phyloP scores from a whole-genome alignment of 2,329 filamentous ascomycete genomes.

The Aspergillus tubingensis region DNA sequence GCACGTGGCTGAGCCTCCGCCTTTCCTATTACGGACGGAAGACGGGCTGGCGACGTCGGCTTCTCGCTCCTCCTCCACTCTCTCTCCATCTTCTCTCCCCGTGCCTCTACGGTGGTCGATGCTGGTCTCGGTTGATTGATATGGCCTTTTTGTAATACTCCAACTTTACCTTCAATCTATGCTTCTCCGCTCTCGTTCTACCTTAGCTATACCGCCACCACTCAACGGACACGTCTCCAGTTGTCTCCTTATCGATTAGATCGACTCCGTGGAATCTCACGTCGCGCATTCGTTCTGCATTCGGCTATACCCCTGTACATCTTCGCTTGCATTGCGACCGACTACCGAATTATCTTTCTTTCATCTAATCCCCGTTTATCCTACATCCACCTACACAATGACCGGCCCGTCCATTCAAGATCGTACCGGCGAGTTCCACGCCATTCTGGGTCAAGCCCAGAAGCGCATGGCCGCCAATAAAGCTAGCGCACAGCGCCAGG shows the following conservation, averaged over 20 bases:
- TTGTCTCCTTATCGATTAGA: slow-evolving; percentile 40
- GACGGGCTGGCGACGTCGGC: slow-evolving; percentile 19
- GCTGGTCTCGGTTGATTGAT: neutral
- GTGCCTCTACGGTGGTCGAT: neutral
- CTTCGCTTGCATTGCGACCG: neutral
- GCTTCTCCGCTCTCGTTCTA: neutral
- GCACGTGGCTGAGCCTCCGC: slow-evolving; percentile 25
- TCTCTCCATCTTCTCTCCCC: neutral
- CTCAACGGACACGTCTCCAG: slow-evolving; percentile 28
- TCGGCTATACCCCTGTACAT: neutral
- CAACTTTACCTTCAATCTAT: neutral
- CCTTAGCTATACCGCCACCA: neutral
- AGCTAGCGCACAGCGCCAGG: slow-evolving; percentile 75
- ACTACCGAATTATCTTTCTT: neutral
- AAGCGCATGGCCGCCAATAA: slow-evolving; percentile 75
- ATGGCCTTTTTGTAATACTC: neutral
- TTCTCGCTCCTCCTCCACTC: neutral
- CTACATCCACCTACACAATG: slow-evolving; percentile 42
- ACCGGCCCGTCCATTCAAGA: slow-evolving; percentile 80
- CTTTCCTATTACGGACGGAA: slow-evolving; percentile 20
- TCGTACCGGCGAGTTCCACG: slow-evolving; percentile 91
- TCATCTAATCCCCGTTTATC: neutral
- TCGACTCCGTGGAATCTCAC: slow-evolving; percentile 12
- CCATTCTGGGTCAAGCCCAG: slow-evolving; percentile 84
- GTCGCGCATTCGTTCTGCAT: slow-evolving; percentile 4